phyloP scores from a whole-genome alignment of 2,329 filamentous ascomycete species.

The Alternaria gansuensis region DNA sequence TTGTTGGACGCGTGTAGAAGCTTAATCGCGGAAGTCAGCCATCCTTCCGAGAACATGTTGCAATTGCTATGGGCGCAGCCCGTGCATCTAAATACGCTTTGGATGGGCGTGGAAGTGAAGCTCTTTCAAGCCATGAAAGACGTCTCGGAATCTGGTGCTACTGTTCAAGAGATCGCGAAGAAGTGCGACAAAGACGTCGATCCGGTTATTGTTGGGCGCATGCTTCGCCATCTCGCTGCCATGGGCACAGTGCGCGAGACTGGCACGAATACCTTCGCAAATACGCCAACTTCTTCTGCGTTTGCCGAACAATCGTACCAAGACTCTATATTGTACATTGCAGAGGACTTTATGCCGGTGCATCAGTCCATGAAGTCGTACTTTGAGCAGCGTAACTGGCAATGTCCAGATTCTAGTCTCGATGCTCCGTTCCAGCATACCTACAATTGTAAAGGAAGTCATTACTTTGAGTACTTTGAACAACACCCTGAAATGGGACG shows the following conservation, averaged over 20 bases:
- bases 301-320: constrained; percentile 33
- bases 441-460: constrained; percentile 30
- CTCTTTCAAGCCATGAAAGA: constrained; percentile 34
- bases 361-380: constrained; percentile 30
- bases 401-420: constrained; percentile 25
- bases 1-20: constrained; percentile 32
- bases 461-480: constrained; percentile 39
- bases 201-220: constrained; percentile 35
- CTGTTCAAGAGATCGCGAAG: constrained; percentile 26
- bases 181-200: constrained; percentile 26
- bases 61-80: constrained; percentile 38
- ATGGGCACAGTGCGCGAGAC: constrained; percentile 35
- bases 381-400: constrained; percentile 29
- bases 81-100: constrained; percentile 31
- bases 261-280: constrained; percentile 29
- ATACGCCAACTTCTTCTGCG: constrained; percentile 27
- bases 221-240: constrained; percentile 43
- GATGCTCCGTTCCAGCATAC: constrained; percentile 39
- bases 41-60: constrained; percentile 37
- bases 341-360: constrained; percentile 34
- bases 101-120: constrained; percentile 34
- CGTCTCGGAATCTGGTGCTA: constrained; percentile 21
- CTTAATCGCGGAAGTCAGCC: constrained; percentile 37
- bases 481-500: constrained; percentile 34
- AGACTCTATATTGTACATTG: constrained; percentile 35